Conservation (phyloP, 1,284 basidiomycete species). For the Boletus albobrunnescens region DNA sequence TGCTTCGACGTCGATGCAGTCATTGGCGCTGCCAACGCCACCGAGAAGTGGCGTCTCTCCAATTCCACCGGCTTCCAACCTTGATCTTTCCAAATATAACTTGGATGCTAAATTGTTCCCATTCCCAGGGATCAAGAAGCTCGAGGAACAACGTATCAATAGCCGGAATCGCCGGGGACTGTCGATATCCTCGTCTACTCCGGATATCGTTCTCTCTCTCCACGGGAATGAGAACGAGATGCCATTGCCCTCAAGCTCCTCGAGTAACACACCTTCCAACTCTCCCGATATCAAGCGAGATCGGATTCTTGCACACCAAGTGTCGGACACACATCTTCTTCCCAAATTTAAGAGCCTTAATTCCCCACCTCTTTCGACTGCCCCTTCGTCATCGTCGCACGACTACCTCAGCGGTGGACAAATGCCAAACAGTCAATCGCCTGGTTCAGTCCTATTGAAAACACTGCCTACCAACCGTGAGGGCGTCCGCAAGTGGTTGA, state of each 20-base stretch:
- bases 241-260: constrained; percentile 46
- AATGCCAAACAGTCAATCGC: constrained; percentile 36
- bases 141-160: constrained; percentile 65
- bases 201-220: constrained; percentile 52
- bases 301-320: constrained; percentile 61
- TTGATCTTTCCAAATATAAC: constrained; percentile 58
- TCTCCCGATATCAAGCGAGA: constrained; percentile 52
- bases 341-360: constrained; percentile 45
- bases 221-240: constrained; percentile 43
- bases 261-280: constrained; percentile 47
- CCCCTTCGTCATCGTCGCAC: constrained; percentile 46
- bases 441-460: constrained; percentile 43
- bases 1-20: constrained; percentile 62
- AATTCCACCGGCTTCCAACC: constrained; percentile 62
- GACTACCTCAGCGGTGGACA: constrained; percentile 47
- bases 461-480: constrained; percentile 64
- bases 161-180: constrained; percentile 50
- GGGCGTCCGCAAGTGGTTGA: constrained; percentile 74
- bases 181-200: constrained; percentile 55
- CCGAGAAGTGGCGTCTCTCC: constrained; percentile 59
- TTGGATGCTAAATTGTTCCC: constrained; percentile 78
- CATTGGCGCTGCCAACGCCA: constrained; percentile 50
- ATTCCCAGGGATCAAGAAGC: constrained; percentile 77
- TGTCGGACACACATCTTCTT: constrained; percentile 60
- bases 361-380: constrained; percentile 40